Evolutionary conservation across 768 basidiomycete species (phyloP).

Genomic region (Suillus lakei): DNA sequence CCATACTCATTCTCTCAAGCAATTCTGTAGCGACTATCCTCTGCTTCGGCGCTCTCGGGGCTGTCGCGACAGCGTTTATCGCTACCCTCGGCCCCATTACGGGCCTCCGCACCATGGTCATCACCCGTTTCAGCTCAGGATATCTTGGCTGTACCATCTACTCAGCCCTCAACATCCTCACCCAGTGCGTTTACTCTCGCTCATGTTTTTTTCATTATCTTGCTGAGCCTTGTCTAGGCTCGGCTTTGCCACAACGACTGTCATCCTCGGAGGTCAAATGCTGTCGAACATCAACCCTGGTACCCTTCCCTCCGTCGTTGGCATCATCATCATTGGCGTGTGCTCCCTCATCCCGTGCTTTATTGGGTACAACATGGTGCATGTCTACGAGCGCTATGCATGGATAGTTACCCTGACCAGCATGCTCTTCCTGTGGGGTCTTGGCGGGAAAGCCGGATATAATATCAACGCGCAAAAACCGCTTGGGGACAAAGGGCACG

Average conservation of each 20-base stretch:
- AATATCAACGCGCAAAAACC: constrained; percentile 47
- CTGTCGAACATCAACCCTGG: constrained; percentile 50
- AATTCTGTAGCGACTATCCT: constrained; percentile 50
- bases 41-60: constrained; percentile 50
- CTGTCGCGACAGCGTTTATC: constrained; percentile 49
- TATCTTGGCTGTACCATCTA: constrained; percentile 54
- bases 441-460: constrained; percentile 52
- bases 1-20: constrained; percentile 25
- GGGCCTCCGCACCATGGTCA: constrained; percentile 60
- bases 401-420: constrained; percentile 54
- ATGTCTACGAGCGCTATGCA: constrained; percentile 57
- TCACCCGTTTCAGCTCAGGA: constrained; percentile 52
- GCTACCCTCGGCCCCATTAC: constrained; percentile 58
- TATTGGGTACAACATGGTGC: constrained; percentile 50
- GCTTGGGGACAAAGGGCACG: constrained; percentile 47
- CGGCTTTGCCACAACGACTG: constrained; percentile 52
- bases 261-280: constrained; percentile 60
- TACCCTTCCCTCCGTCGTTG: constrained; percentile 50
- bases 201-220: background rate
- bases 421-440: constrained; percentile 55
- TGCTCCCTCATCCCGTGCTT: constrained; percentile 50
- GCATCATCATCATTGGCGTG: constrained; percentile 51
- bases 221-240: constrained; percentile 32
- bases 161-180: constrained; percentile 57
- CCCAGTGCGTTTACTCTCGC: constrained; percentile 36